Conservation (phyloP, 148 eudicot genomes). For the Rhododendron molle region DNA sequence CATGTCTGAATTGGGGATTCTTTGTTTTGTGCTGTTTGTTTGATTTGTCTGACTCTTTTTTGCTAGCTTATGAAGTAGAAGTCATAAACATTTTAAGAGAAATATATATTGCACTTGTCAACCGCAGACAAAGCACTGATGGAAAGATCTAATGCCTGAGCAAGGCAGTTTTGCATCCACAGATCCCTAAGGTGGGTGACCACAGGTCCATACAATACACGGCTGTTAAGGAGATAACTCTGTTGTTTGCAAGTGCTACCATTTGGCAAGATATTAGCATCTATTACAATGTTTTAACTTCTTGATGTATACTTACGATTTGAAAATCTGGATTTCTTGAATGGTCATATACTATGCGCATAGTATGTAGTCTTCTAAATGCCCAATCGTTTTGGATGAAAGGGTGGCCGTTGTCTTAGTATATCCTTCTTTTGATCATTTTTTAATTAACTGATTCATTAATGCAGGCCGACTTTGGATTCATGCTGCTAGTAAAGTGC, state of each 20-base stretch:
- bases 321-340: neutral
- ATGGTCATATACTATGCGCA: neutral
- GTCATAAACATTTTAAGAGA: neutral
- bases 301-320: neutral
- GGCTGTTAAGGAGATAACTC: neutral
- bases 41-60: neutral
- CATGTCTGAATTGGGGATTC: neutral
- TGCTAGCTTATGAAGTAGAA: neutral
- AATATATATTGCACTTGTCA: neutral
- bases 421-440: neutral
- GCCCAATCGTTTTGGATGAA: neutral
- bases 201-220: neutral
- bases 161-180: neutral
- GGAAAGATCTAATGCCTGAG: neutral
- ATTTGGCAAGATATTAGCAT: neutral
- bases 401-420: neutral
- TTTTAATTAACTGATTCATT: neutral
- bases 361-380: neutral
- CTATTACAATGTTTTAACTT: neutral
- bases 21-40: neutral
- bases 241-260: neutral
- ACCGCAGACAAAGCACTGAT: neutral
- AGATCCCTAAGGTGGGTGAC: neutral
- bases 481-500: slow-evolving; percentile 86
- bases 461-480: slow-evolving; percentile 80